A percentile compares a stretch with the other conserved stretches of the same genome.
These are phyloP conservation scores for Suhomyces choctaworum DNA, from an alignment of 1,139 yeast species.

Conservation along the genomic window DNA sequence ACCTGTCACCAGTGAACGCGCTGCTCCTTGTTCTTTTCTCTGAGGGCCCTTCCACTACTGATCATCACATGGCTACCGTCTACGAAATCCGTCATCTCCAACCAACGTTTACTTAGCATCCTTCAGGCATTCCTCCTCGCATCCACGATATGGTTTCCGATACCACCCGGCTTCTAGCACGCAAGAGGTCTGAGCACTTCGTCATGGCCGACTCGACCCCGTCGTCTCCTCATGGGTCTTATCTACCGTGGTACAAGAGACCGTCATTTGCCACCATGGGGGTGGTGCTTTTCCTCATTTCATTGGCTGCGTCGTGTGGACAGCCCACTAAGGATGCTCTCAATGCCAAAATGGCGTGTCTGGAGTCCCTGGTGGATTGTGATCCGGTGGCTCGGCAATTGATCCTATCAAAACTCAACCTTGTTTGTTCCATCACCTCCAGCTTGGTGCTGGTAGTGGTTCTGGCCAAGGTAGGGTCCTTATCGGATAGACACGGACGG, in stretches of 20 bases:
- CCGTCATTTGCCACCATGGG: constrained; percentile 6
- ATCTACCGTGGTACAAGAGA: constrained; percentile 4
- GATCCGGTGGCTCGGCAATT: constrained; percentile 9
- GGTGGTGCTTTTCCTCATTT: constrained; percentile 7
- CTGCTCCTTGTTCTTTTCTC: too few relatives aligned
- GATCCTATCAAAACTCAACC: constrained; percentile 9
- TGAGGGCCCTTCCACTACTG: too few relatives aligned
- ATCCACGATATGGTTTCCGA: constrained; percentile 1
- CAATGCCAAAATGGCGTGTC: constrained; percentile 9
- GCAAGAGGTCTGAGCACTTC: constrained; percentile 10
- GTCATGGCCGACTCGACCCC: constrained; percentile 1
- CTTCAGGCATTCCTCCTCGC: not conserved
- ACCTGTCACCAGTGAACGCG: too few relatives aligned
- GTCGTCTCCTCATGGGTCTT: not conserved
- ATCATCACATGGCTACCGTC: too few relatives aligned
- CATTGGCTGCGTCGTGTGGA: constrained; percentile 11
- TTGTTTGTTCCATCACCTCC: constrained; percentile 7
- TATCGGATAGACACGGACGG: constrained; percentile 14
- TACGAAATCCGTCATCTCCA: too few relatives aligned
- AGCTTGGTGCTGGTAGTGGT: constrained; percentile 11
- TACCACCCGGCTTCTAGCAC: constrained; percentile 4
- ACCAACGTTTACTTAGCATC: too few relatives aligned
- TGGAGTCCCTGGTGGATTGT: constrained; percentile 1
- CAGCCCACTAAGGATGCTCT: constrained; percentile 11
- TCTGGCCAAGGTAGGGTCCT: constrained; percentile 13